Base-by-base conservation (phyloP, 768 basidiomycete genomes). In the Mrakia hoshinonis region DNA sequence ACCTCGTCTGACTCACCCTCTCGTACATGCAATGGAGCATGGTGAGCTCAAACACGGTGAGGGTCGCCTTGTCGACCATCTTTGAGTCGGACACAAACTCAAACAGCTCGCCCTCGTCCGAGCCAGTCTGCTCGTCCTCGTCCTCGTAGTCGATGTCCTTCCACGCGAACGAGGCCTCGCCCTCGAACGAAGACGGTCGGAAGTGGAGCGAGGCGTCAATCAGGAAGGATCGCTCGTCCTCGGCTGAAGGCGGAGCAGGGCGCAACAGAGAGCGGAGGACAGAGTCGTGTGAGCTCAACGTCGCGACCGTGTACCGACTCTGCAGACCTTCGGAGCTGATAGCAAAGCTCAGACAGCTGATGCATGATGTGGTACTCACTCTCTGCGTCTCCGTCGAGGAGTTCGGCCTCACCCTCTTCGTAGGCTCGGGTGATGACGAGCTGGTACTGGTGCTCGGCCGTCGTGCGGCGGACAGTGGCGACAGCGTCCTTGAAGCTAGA, bases 1-100 rank as follows among this genome's bases (percentile, higher is more conserved):
- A 36, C n/a, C n/a, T n/a, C 13, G 29, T 24, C 22, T 18, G 9
- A 76, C 79, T 74, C 60, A 79, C 79, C 71, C 80, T 74, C 78
- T 99, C 96, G 79, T 89, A 98, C 87, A 98, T 92, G 71, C 95
- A 95, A 36, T 91, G 87, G 76, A 95, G 90, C 84, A 97, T 89
- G 81, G 92, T 91, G 31, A 87, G 87, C 81, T 97, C 93, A 77
- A 98, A 96, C 78, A 92, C 89, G 20, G 85, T 88, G 60, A 87
- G 85, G 0, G 91, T 94, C 0, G 90, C 89, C 65, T 79, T 83
- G 64, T 86, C 87, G 58, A 91, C 92, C 5, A 77, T 75, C 65
- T 77, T 77, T 38, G 76, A 85, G 4, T 86, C 82, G 54, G 79
- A 78, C 22, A 96, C 89, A 78, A 94, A 98, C 79, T 97, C 94